Evolutionary conservation across 345 rosid species (phyloP).

Genomic region (Geranium brycei): DNA sequence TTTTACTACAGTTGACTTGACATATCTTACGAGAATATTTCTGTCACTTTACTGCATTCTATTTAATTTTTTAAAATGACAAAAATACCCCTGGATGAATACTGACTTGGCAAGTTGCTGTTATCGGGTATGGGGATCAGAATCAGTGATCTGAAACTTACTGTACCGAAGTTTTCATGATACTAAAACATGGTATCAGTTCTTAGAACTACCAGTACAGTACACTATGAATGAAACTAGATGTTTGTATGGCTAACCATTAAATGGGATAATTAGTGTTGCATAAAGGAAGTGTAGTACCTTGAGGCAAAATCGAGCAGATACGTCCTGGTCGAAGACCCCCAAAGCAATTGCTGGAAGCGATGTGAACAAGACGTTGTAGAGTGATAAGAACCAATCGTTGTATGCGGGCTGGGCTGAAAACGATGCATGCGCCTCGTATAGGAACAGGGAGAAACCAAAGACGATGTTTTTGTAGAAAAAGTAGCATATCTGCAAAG

Average conservation of each 20-base stretch:
- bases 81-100: too few relatives aligned
- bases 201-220: not conserved
- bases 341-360: slow-evolving; percentile 72
- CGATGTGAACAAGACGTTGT: slow-evolving; percentile 61
- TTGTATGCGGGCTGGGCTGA: slow-evolving; percentile 61
- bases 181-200: too few relatives aligned
- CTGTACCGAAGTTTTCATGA: too few relatives aligned
- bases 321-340: slow-evolving; percentile 78
- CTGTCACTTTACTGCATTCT: too few relatives aligned
- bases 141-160: too few relatives aligned
- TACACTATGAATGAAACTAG: too few relatives aligned
- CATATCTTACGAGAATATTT: too few relatives aligned
- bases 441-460: slow-evolving; percentile 65
- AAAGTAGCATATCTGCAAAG: slow-evolving; percentile 86
- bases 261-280: not conserved
- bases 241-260: not conserved
- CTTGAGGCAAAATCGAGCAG: slow-evolving; percentile 54
- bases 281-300: slow-evolving; percentile 19
- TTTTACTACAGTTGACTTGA: too few relatives aligned
- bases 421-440: slow-evolving; percentile 65
- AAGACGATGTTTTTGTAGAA: slow-evolving; percentile 85
- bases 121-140: too few relatives aligned
- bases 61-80: too few relatives aligned
- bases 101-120: too few relatives aligned
- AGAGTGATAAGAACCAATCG: slow-evolving; percentile 76